Base-by-base conservation (phyloP, 768 basidiomycete species). In the Rubroboletus pulcherrimus region DNA sequence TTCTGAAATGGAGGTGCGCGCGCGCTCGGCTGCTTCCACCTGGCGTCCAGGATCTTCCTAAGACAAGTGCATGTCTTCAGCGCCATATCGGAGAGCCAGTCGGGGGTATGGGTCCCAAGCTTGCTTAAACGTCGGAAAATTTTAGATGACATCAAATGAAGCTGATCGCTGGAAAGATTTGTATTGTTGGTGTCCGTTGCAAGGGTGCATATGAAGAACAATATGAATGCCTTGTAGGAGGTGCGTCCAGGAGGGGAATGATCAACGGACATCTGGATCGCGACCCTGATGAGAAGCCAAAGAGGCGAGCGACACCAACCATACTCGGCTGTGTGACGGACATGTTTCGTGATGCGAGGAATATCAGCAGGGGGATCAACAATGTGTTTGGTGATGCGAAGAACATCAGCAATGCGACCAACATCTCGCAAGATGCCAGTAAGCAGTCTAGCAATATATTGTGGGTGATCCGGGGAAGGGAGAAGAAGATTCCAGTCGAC, bases 1-100 rank as follows among this genome's bases (percentile, higher is more conserved):
- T 21, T 49, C 49, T 21, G 34, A 70, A 51, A 53, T 71, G 49
- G n/a, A 69, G 58, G 7, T 55, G 39, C 7, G 54, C 49, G 6
- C 66, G 68, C 7, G 46, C 49, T 70, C 70, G 73, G 21, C 19
- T 49, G 34, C 21, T 52, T 53, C 77, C 77, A 77, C 38, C 74
- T 67, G 10, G 29, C 34, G 53, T 74, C 63, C 26, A 78, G 54
- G 6, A 49, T 15, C 43, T 46, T 2, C 2, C 21, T 1, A 21
- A 21, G 21, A 2, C 21, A 21, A 1, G 21, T 21, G 21, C 21
- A 21, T 21, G 21, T 59, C 40, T 73, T 49, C 44, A 78, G 58
- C 30, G 71, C 78, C 8, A 73, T 56, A 3, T 60, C 75, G 70
- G 64, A 81, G 76, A 31, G 58, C 48, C 58, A 81, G 64, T 15